Conservation (phyloP, 1,139 yeast species). For the Hyphopichia fennica region DNA sequence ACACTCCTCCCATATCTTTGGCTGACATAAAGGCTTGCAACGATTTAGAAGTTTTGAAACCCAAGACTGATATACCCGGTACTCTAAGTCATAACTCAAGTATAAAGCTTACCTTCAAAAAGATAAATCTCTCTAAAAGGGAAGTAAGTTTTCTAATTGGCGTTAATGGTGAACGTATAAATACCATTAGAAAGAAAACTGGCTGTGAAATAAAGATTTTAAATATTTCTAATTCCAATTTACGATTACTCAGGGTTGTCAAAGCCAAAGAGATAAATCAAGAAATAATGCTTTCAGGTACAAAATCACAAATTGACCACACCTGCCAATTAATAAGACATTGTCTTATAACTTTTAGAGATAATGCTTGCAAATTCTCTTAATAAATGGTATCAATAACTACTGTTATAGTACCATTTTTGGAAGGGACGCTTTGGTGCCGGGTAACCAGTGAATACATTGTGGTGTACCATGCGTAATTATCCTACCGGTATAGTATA, state of each 20-base stretch:
- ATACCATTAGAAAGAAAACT: conserved; percentile 23
- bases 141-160: conserved; percentile 35
- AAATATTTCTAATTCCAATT: not conserved
- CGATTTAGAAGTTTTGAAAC: too few relatives aligned
- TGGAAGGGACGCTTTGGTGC: not conserved
- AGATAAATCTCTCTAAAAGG: conserved; percentile 8
- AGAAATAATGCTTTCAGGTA: not conserved
- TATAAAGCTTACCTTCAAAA: not conserved
- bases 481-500: not conserved
- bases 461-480: not conserved
- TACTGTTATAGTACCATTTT: not conserved
- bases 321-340: not conserved
- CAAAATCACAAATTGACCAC: not conserved
- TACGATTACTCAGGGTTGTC: not conserved
- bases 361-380: conserved; percentile 1
- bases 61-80: too few relatives aligned
- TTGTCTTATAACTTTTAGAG: not conserved
- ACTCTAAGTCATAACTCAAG: too few relatives aligned
- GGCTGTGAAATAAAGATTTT: conserved; percentile 27
- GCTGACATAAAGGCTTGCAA: too few relatives aligned
- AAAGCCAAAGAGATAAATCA: conserved; percentile 1
- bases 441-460: not conserved
- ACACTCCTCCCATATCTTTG: too few relatives aligned
- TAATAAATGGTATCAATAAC: not conserved
- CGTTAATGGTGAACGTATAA: conserved; percentile 23